Base-by-base conservation (phyloP, 148 eudicot genomes). In the Selenicereus undatus region DNA sequence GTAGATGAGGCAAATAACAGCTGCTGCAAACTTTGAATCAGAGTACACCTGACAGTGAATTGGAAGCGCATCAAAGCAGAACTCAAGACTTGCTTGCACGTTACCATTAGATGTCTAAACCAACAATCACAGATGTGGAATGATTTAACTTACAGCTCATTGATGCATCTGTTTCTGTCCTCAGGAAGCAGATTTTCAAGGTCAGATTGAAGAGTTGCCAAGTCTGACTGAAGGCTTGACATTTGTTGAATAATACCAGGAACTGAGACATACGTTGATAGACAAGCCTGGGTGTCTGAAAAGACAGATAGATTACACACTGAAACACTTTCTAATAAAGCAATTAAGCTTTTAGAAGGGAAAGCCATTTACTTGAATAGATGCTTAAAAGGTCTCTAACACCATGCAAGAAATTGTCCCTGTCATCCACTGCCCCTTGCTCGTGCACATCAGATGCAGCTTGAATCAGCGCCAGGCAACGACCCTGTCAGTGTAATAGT, bases 341-440 rank as follows among this genome's bases (percentile, higher is more conserved):
- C 51, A 54, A n/a, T 74, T 71, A 35, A 17, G 43, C 51, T 68
- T 42, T 66, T 22, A 62, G 21, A 17, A 74, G 76, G 64, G 77
- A 36, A 3, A 66, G 76, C 24, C 35, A 54, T 89, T 27, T 96
- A 96, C 99, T 94, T 86, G 98, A 96, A 89, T 94, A 89, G 76
- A 94, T 91, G 86, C 99, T 92, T 82, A 96, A 83, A 77, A 96
- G 97, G 81, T 96, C 99, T 89, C 98, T 92, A 78, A 96, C 90
- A 50, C 99, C 96, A 89, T 96, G 99, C 79, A 96, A 85, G 87
- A 96, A 91, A 75, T 90, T 92, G 86, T 96, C 98, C 80, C 95
- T 88, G 83, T 96, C 99, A 84, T 96, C 98, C 74, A 96, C 99
- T 5, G 98, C 99, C 78, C 99, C 99, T 91, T 96, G 99, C 86